These are phyloP conservation scores for Cajanus cajan DNA, from an alignment of 306 rosid genomes.

Conservation along the genomic window DNA sequence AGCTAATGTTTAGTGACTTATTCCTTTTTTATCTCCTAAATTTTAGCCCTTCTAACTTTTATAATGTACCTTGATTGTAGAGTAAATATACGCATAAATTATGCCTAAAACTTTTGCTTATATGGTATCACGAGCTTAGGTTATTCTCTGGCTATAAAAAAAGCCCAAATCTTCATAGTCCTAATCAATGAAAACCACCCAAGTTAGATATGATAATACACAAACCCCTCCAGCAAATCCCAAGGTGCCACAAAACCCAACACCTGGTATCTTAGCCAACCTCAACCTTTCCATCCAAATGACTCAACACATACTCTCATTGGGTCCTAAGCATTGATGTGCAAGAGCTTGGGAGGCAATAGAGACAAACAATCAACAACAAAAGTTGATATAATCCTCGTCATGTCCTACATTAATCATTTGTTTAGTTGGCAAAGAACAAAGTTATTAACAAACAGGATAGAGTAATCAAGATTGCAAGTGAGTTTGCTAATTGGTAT, in stretches of 20 bases:
- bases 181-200: neutral
- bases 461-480: neutral
- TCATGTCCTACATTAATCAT: neutral
- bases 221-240: too few relatives aligned
- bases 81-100: neutral
- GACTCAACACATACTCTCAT: too few relatives aligned
- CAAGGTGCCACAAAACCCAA: too few relatives aligned
- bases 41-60: neutral
- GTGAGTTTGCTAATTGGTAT: neutral
- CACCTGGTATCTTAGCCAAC: too few relatives aligned
- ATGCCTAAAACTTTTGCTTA: neutral
- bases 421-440: too few relatives aligned
- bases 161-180: neutral
- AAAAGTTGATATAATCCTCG: neutral
- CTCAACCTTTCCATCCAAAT: too few relatives aligned
- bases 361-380: neutral
- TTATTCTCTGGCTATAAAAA: neutral
- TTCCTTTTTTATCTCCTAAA: neutral
- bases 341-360: neutral
- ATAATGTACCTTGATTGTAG: neutral
- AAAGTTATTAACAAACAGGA: neutral
- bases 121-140: neutral
- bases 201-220: too few relatives aligned
- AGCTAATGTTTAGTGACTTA: neutral
- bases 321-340: neutral